A percentile compares a stretch with the other conserved stretches of the same genome.
Conservation (phyloP, 352 stramenopile species). For the Detonula confervacea region DNA sequence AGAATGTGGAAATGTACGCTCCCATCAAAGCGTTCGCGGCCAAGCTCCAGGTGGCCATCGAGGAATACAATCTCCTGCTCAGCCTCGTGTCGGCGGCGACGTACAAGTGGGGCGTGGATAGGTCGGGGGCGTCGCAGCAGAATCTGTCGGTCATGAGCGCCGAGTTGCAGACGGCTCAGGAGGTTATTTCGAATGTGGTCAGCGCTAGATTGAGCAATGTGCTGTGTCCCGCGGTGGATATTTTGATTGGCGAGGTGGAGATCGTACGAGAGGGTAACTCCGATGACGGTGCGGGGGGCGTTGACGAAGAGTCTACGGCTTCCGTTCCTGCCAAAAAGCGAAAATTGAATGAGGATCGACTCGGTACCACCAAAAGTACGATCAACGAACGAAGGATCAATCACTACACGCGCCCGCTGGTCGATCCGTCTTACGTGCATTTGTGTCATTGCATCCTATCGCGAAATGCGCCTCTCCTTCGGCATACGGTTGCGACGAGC, state of each 20-base stretch:
- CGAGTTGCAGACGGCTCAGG: conserved; percentile 71
- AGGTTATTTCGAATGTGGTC: conserved; percentile 68
- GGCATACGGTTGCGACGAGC: conserved; percentile 66
- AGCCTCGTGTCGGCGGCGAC: conserved; percentile 67
- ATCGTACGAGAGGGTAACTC: conserved; percentile 25
- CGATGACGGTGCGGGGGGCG: not conserved
- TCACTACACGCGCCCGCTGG: conserved; percentile 62
- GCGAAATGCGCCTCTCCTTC: conserved; percentile 71
- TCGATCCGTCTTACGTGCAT: conserved; percentile 70
- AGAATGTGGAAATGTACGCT: conserved; percentile 3
- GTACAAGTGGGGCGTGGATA: conserved; percentile 80
- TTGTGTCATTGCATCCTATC: conserved; percentile 67
- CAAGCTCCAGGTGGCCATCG: conserved; percentile 62
- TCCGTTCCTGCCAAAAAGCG: conserved; percentile 18
- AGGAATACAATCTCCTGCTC: conserved; percentile 76
- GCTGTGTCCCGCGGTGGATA: conserved; percentile 71
- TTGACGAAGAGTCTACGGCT: not conserved
- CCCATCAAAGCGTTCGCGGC: conserved; percentile 62
- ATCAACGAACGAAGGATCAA: conserved; percentile 58
- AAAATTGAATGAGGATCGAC: conserved; percentile 46
- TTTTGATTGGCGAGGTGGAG: conserved; percentile 68
- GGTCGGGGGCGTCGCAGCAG: conserved; percentile 76
- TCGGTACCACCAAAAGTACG: not conserved
- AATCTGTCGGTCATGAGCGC: conserved; percentile 67
- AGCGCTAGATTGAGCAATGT: conserved; percentile 75